These are phyloP conservation scores for Colletotrichum cereale DNA, from an alignment of 2,329 filamentous ascomycete species.

Conservation along the genomic window DNA sequence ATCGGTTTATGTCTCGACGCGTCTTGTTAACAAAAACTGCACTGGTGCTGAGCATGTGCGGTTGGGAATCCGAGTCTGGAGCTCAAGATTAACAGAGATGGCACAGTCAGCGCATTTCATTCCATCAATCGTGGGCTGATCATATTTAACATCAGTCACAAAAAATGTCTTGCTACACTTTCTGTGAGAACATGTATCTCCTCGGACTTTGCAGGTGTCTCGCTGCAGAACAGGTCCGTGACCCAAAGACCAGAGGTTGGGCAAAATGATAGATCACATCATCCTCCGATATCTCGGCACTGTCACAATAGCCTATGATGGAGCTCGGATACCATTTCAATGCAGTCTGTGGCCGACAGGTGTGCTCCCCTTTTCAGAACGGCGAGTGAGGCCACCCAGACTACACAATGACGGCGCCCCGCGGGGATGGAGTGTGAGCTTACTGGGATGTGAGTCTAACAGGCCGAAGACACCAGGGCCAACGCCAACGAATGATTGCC, in stretches of 20 bases:
- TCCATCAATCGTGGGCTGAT: background rate
- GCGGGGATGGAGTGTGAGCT: background rate
- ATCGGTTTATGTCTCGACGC: background rate
- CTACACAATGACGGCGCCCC: background rate
- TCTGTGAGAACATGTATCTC: background rate
- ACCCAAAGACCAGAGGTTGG: background rate
- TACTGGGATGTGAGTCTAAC: background rate
- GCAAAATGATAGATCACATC: background rate
- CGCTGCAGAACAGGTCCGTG: background rate
- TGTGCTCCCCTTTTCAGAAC: background rate
- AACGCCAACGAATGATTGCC: background rate
- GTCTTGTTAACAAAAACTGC: background rate
- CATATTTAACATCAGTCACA: background rate
- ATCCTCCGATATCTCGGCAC: background rate
- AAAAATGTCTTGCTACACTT: accelerated
- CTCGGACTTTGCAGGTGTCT: background rate
- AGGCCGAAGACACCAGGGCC: background rate
- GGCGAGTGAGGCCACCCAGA: too few relatives aligned
- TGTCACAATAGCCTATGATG: background rate
- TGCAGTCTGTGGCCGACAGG: background rate
- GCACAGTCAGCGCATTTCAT: background rate
- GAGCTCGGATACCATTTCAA: background rate
- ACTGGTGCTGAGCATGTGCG: background rate
- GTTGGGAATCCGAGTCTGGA: background rate
- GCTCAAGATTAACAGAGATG: background rate